Evolutionary conservation across 805 yeast genomes (phyloP).

Genomic region (Monosporozyma solicola): DNA sequence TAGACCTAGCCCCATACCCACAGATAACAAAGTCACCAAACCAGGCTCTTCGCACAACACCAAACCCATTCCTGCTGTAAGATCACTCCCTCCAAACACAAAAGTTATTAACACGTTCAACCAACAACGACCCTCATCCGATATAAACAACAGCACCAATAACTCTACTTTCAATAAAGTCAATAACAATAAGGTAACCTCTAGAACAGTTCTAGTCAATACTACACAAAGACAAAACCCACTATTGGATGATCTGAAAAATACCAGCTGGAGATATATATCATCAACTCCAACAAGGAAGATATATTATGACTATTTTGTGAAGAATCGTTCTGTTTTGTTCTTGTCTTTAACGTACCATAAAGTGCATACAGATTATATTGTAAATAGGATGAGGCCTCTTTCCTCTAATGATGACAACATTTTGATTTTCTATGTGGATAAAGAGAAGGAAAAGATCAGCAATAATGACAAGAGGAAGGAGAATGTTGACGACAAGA

Average conservation of each 20-base stretch:
- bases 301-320: slow-evolving; percentile 53
- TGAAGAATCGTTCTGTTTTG: slow-evolving; percentile 47
- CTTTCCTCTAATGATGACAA: slow-evolving; percentile 36
- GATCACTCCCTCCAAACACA: neutral
- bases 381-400: slow-evolving; percentile 46
- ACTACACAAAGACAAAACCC: slow-evolving; percentile 70
- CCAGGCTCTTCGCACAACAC: neutral
- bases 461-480: neutral
- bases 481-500: slow-evolving; percentile 31
- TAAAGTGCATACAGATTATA: slow-evolving; percentile 67
- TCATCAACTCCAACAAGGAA: slow-evolving; percentile 30
- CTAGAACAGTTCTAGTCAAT: slow-evolving; percentile 43
- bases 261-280: slow-evolving; percentile 45
- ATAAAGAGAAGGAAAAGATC: neutral
- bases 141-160: too few species aligned
- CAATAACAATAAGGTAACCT: neutral
- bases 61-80: neutral
- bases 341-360: slow-evolving; percentile 65
- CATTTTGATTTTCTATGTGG: slow-evolving; percentile 50
- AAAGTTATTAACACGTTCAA: slow-evolving; percentile 14
- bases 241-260: slow-evolving; percentile 44
- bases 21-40: neutral
- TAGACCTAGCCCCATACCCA: neutral
- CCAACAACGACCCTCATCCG: slow-evolving; percentile 11
- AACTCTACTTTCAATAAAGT: neutral